Percentiles rank a stretch among this genome's conserved stretches.
Conservation (phyloP, 2,329 filamentous ascomycete genomes). For the Xylariaceae sp. region DNA sequence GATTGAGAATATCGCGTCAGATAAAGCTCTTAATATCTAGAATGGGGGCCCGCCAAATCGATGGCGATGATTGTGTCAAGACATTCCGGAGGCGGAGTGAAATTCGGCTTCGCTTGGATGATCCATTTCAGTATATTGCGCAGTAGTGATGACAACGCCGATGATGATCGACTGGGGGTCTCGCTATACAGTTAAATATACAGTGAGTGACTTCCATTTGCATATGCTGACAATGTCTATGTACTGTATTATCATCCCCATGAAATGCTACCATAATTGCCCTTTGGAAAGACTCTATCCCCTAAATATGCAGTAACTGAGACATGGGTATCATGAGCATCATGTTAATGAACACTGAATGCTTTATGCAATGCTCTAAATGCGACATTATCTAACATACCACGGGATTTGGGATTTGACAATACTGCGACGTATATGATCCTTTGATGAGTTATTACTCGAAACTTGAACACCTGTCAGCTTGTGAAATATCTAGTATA, state of each 20-base stretch:
- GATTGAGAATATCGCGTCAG: not conserved
- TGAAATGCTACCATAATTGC: conserved; percentile 3
- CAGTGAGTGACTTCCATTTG: conserved; percentile 4
- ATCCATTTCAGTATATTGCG: not conserved
- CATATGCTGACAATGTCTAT: not conserved
- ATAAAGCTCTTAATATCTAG: not conserved
- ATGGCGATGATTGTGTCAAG: not conserved
- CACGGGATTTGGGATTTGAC: not conserved
- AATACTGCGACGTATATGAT: not conserved
- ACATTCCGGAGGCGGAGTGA: not conserved
- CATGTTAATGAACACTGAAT: conserved; percentile 17
- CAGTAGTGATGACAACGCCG: not conserved
- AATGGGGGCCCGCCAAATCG: not conserved
- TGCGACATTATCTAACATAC: not conserved
- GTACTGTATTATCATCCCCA: conserved; percentile 4
- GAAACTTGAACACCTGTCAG: not conserved
- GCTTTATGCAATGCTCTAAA: conserved; percentile 16
- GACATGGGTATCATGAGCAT: conserved; percentile 22
- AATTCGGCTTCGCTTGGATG: not conserved
- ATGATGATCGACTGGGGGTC: not conserved
- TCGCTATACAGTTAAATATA: conserved; percentile 5
- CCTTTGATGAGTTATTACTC: not conserved
- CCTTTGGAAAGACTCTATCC: conserved; percentile 3
- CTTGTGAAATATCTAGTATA: not conserved
- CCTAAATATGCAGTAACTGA: not conserved